Evolutionary conservation across 2,329 filamentous ascomycete species (phyloP), one percentile per base, ranked within the genome.

Genomic region (Talaromyces pinophilus): DNA sequence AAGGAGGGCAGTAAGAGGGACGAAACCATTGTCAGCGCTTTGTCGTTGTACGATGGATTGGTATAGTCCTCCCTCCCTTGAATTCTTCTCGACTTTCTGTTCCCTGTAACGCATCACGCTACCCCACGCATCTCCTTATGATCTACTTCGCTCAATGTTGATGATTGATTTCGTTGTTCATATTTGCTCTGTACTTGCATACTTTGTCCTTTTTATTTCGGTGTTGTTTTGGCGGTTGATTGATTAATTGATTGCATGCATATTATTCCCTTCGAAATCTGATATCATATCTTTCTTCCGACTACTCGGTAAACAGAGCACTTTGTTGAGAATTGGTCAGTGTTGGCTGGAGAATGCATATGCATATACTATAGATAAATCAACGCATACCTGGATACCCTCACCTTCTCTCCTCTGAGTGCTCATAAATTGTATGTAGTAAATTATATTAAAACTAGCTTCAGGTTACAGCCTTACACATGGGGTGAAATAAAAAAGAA

Each of bases 1-100:
- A 98, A 98, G 83, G 95, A 99, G 82, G 95, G 95, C 72, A 97
- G 93, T 83, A 97, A 98, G 85, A 91, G 93, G 67, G 95, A 99
- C 81, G 94, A 98, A 83, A 99, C 95, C 10, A 99, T 99, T 76
- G 95, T 99, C 67, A 98, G 94, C 64, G 95, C 95, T 40, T 84
- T 99, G 75, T 97, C 93, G 66, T 85, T 99, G 70, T 99, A 99
- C 76, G 95, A 99, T 77, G 95, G 95, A 28, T 83, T 99, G 75
- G 95, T 99, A 77, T 97, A 82, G 74, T 7, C 11, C 2, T 62
- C 15, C 13, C 7, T 54, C 52, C 19, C 5, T 54, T 2, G 3
- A 13, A 11, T 35, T 35, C 35, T 38, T 15, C 4, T 38, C 2
- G 22, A 1, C 5, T 63, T 25, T n/a, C 19, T 33, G n/a, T 44